Evolutionary conservation across 441 rosid species (phyloP).

Genomic region (Euphorbia celastroides): DNA sequence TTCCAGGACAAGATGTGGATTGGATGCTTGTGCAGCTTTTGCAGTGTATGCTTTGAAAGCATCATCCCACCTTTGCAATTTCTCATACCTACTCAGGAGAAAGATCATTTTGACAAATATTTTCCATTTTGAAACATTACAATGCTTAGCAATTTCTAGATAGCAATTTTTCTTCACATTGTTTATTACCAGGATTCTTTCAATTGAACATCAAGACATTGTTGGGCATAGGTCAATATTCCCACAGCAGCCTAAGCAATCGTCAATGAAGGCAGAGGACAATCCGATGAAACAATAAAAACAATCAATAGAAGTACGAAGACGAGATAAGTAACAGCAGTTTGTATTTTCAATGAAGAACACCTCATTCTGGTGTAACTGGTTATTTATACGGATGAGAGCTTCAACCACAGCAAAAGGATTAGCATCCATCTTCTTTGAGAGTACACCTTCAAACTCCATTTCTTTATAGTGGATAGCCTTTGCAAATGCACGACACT

Average conservation of each 20-base stretch:
- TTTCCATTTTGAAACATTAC: neutral
- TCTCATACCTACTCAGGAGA: conserved; percentile 77
- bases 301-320: conserved; percentile 5
- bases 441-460: conserved; percentile 95
- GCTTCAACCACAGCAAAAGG: conserved; percentile 99
- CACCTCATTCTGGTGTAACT: conserved; percentile 98
- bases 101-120: conserved; percentile 7
- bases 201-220: conserved; percentile 80
- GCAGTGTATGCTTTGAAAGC: conserved; percentile 96
- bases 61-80: conserved; percentile 99
- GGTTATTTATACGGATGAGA: conserved; percentile 98
- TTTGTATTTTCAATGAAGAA: conserved; percentile 12
- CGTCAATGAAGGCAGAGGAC: conserved; percentile 19
- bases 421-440: conserved; percentile 92
- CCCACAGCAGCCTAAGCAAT: conserved; percentile 93
- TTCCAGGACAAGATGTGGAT: conserved; percentile 79
- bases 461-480: conserved; percentile 99
- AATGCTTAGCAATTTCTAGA: neutral
- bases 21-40: conserved; percentile 82
- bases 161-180: neutral
- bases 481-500: conserved; percentile 99
- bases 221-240: conserved; percentile 96
- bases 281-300: conserved; percentile 2
- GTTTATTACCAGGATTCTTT: conserved; percentile 90
- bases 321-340: conserved; percentile 9